phyloP scores from a whole-genome alignment of 495 filamentous ascomycete species.

The Penicillium subrubescens region DNA sequence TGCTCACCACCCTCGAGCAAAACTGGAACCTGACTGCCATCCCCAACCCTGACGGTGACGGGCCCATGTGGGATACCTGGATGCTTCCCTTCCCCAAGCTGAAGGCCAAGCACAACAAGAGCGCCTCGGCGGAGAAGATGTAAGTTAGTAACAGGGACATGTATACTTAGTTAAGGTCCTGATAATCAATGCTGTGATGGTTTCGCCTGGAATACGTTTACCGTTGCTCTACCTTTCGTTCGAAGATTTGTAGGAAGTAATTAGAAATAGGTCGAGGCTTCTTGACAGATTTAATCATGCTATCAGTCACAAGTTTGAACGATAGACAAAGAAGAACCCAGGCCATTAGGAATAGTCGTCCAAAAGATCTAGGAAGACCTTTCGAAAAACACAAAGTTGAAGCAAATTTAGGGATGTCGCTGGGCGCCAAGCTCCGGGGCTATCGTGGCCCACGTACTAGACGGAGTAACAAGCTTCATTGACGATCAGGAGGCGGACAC shows the following conservation, averaged over 20 bases:
- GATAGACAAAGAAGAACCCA: too few species aligned
- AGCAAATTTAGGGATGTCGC: too few species aligned
- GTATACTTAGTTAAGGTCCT: not conserved
- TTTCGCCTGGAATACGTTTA: not conserved
- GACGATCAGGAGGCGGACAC: too few species aligned
- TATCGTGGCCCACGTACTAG: too few species aligned
- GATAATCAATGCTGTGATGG: not conserved
- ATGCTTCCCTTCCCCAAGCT: constrained; percentile 14
- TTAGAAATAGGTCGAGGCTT: too few species aligned
- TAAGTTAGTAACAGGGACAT: not conserved
- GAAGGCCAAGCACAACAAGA: constrained; percentile 3
- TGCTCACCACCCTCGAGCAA: constrained; percentile 14
- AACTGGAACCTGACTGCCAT: constrained; percentile 16
- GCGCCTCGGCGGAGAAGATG: not conserved
- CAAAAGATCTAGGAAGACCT: too few species aligned
- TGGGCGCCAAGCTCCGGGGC: too few species aligned
- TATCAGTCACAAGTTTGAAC: too few species aligned
- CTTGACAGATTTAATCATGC: too few species aligned
- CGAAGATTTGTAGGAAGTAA: not conserved
- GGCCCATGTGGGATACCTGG: constrained; percentile 23
- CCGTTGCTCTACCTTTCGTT: not conserved
- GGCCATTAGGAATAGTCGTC: too few species aligned
- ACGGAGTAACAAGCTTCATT: too few species aligned
- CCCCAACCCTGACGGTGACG: constrained; percentile 16
- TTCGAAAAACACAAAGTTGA: too few species aligned